These are phyloP conservation scores for Lecanicillium sp. DNA, from an alignment of 2,329 filamentous ascomycete genomes.

Conservation along the genomic window DNA sequence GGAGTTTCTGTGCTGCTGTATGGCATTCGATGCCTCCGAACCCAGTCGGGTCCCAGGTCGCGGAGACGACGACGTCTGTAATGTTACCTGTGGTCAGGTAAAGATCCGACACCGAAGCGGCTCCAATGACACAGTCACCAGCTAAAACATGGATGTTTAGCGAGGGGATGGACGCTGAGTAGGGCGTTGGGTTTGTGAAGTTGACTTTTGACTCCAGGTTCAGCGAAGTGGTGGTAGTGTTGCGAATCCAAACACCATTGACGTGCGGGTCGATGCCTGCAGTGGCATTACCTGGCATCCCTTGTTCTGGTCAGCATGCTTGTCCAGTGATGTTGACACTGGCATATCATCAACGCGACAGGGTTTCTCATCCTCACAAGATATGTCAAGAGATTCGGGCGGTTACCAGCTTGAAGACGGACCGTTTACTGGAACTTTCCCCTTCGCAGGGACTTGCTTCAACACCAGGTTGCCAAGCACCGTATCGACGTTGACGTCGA, in stretches of 20 bases:
- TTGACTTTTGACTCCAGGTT: conserved; percentile 67
- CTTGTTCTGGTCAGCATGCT: conserved; percentile 28
- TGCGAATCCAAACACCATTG: conserved; percentile 61
- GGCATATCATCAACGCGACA: not conserved
- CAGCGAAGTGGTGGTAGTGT: conserved; percentile 65
- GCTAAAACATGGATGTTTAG: conserved; percentile 68
- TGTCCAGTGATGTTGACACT: no score
- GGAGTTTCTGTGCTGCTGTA: conserved; percentile 58
- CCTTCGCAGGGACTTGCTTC: conserved; percentile 77
- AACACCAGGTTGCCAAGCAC: conserved; percentile 74
- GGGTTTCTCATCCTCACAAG: conserved; percentile 7
- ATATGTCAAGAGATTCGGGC: conserved; percentile 3
- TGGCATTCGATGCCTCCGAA: conserved; percentile 55
- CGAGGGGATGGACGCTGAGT: conserved; percentile 75
- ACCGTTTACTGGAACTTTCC: conserved; percentile 88
- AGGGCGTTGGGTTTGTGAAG: conserved; percentile 83
- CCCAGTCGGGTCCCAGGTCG: conserved; percentile 63
- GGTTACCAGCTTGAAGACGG: conserved; percentile 54
- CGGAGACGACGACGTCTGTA: conserved; percentile 56
- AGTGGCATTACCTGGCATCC: conserved; percentile 47
- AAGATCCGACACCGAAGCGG: conserved; percentile 60
- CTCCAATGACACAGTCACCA: conserved; percentile 68
- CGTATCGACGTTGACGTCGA: conserved; percentile 77
- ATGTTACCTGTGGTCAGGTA: conserved; percentile 64
- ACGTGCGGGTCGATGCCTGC: conserved; percentile 52